Base-by-base conservation (phyloP, 441 rosid species). In the Gossypium trilobum region DNA sequence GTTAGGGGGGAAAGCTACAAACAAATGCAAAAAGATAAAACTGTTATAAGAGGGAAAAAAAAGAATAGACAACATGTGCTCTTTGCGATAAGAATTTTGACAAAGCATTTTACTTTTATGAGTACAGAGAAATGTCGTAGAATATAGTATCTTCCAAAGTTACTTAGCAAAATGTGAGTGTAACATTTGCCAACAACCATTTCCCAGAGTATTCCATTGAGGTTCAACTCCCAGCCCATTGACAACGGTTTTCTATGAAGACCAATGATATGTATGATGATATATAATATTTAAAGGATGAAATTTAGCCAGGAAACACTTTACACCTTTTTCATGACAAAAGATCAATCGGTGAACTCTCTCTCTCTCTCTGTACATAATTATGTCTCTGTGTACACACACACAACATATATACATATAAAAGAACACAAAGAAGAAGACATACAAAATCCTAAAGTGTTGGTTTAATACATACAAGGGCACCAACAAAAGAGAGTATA, bases 401-500 rank as follows among this genome's bases (percentile, higher is more conserved):
- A 58, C 6, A 22, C n/a, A 56, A 51, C 56, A 51, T 4, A 51
- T 17, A 51, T 4, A 51, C 22, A 16, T 13, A 58, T 13, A 17
- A 7, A 65, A 5, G 33, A 17, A 20, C 36, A 1, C 39, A 66
- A 17, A 66, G 39, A 66, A 66, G 22, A 33, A 48, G n/a, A 23
- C 56, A 22, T 6, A 44, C 27, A 64, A 64, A 11, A 44, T 23
- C 56, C 57, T 48, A 16, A 48, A 46, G 39, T 2, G 57, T 6
- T 66, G 70, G 39, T 7, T 65, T 66, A 48, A 66, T 22, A 46
- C 16, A 16, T 42, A 64, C 55, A 64, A 66, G 13, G 70, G 57
- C 4, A 23, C 46, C 29, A 65, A 20, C 19, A 44, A 42, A 65
- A 42, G 19, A 6, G 19, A 44, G 19, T 10, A 16, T 19, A 23